Percentiles rank a stretch among this genome's conserved stretches.
phyloP scores from a whole-genome alignment of 805 yeast genomes.

The Suhomyces prunicola region DNA sequence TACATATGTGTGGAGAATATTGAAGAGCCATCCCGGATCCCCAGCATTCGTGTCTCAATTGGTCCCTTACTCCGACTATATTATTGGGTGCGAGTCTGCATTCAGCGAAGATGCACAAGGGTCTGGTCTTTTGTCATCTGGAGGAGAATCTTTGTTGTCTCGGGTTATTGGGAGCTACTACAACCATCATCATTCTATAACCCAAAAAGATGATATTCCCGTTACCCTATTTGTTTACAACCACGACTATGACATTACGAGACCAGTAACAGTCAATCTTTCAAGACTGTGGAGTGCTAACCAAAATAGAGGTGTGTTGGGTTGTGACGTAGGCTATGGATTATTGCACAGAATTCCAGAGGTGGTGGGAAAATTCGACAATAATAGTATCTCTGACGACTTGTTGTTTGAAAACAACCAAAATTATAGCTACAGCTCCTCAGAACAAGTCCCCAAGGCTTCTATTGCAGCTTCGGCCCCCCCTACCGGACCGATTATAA shows the following conservation, averaged over 20 bases:
- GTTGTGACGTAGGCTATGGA: constrained; percentile 96
- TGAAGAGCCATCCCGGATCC: constrained; percentile 66
- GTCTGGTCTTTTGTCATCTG: constrained; percentile 72
- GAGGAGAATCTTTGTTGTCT: constrained; percentile 80
- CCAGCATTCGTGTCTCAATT: constrained; percentile 86
- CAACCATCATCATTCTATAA: constrained; percentile 40
- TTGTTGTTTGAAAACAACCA: constrained; percentile 29
- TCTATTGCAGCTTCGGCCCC: constrained; percentile 11
- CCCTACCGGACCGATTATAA: background rate
- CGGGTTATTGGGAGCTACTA: constrained; percentile 59
- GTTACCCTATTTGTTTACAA: constrained; percentile 65
- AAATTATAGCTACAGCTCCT: constrained; percentile 15
- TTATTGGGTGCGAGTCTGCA: constrained; percentile 62
- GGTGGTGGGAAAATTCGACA: constrained; percentile 51
- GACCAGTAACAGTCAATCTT: constrained; percentile 77
- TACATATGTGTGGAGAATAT: constrained; percentile 83
- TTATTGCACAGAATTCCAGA: constrained; percentile 81
- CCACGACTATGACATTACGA: constrained; percentile 76
- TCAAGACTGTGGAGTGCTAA: constrained; percentile 65
- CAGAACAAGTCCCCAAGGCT: constrained; percentile 9
- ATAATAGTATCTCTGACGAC: constrained; percentile 28
- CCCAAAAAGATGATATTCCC: constrained; percentile 35
- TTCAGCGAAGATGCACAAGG: constrained; percentile 56
- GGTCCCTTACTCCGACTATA: constrained; percentile 81
- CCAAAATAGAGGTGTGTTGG: constrained; percentile 70